phyloP scores from a whole-genome alignment of 495 filamentous ascomycete genomes.

The Hypoxylon crocopeplum region DNA sequence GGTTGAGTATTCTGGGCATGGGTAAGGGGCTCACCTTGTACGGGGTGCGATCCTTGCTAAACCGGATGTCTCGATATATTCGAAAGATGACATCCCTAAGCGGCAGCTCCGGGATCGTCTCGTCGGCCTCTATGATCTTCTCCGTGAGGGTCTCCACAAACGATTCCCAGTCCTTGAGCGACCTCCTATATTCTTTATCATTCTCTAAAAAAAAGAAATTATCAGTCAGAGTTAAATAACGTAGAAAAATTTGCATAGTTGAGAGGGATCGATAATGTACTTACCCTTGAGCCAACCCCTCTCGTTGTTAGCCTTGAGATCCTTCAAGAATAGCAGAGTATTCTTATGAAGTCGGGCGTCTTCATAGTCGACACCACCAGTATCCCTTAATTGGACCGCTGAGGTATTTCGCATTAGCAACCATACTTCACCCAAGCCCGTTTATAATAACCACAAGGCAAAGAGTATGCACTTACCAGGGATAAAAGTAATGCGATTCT shows the following conservation, averaged over 20 bases:
- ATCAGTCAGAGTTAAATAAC: background rate
- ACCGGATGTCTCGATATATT: conserved; percentile 83
- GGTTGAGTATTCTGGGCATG: background rate
- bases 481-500: conserved; percentile 60
- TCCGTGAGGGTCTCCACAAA: conserved; percentile 74
- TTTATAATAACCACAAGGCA: no score
- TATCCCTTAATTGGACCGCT: conserved; percentile 62
- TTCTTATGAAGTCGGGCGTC: conserved; percentile 79
- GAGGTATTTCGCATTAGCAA: conserved; percentile 2
- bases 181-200: conserved; percentile 76
- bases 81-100: conserved; percentile 85
- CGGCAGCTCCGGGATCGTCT: conserved; percentile 83
- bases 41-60: conserved; percentile 79
- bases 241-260: no score
- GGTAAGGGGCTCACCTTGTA: conserved; percentile 69
- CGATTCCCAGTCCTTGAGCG: conserved; percentile 78
- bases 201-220: conserved; percentile 58
- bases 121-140: conserved; percentile 72
- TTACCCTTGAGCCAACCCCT: conserved; percentile 82
- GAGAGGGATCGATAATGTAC: no score
- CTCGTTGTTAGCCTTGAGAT: conserved; percentile 79
- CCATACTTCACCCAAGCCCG: background rate
- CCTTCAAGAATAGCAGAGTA: conserved; percentile 77
- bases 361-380: conserved; percentile 69
- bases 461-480: conserved; percentile 39